Conservation (phyloP, 2,329 filamentous ascomycete genomes). For the Taxawa tesnikishii region DNA sequence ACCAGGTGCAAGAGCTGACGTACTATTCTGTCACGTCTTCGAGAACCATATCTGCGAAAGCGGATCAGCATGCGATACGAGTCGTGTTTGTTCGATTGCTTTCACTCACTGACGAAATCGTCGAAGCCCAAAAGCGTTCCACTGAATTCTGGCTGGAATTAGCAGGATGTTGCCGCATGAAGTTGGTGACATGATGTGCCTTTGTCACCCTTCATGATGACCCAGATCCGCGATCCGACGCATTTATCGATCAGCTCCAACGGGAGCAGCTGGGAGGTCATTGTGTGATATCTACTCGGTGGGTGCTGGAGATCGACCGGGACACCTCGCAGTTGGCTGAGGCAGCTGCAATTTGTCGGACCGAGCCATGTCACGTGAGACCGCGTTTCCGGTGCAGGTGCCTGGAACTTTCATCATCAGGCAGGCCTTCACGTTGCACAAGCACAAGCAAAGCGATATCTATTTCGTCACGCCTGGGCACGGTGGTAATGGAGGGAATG, state of each 20-base stretch:
- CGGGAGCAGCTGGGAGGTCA: constrained; percentile 21
- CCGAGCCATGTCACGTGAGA: no score
- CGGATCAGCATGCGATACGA: constrained; percentile 7
- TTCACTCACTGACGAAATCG: constrained; percentile 94
- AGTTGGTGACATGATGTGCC: constrained; percentile 50
- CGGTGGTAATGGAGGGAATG: background rate
- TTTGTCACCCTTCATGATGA: constrained; percentile 99
- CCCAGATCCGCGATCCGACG: constrained; percentile 94
- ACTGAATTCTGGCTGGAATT: constrained; percentile 71
- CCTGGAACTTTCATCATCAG: no score
- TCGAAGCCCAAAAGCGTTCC: constrained; percentile 92
- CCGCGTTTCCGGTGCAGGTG: no score
- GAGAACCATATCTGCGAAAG: constrained; percentile 75
- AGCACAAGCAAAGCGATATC: no score
- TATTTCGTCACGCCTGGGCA: no score
- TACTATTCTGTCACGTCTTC: constrained; percentile 85
- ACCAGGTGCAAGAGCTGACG: constrained; percentile 29
- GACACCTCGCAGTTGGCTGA: no score
- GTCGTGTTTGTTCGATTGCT: background rate
- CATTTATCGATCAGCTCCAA: constrained; percentile 95
- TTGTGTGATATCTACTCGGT: no score
- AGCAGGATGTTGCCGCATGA: no score
- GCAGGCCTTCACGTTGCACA: no score
- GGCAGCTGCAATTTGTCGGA: no score
- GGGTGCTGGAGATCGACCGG: background rate